These are phyloP conservation scores for Saxophila tyrrhenica DNA, from an alignment of 495 filamentous ascomycete genomes.

Conservation along the genomic window DNA sequence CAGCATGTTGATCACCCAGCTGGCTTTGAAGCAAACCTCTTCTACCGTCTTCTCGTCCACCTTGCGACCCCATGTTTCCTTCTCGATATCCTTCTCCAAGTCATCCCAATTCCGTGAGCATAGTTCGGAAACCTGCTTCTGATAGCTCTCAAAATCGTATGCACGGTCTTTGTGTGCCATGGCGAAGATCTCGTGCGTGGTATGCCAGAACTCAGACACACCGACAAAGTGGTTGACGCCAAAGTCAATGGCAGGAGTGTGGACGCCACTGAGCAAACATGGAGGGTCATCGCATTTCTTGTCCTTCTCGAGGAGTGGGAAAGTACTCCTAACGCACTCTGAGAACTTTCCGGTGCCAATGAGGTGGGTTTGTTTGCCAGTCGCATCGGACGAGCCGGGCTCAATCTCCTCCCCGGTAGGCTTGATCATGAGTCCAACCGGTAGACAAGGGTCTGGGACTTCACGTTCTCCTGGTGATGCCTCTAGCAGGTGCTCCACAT, in stretches of 20 bases:
- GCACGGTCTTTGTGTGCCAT: slow-evolving; percentile 66
- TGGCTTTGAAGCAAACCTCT: slow-evolving; percentile 94
- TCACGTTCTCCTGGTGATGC: slow-evolving; percentile 47
- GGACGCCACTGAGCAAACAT: slow-evolving; percentile 77
- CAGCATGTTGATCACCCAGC: slow-evolving; percentile 91
- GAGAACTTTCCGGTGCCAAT: slow-evolving; percentile 77
- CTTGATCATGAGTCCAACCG: slow-evolving; percentile 59
- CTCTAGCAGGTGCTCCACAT: slow-evolving; percentile 57
- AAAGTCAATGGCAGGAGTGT: slow-evolving; percentile 94
- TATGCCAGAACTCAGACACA: slow-evolving; percentile 98
- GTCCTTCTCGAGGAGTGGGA: slow-evolving; percentile 83
- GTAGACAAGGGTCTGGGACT: slow-evolving; percentile 85
- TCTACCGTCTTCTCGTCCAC: slow-evolving; percentile 61
- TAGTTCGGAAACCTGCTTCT: slow-evolving; percentile 70
- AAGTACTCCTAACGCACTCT: slow-evolving; percentile 71
- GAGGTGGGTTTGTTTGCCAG: slow-evolving; percentile 38
- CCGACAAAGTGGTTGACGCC: slow-evolving; percentile 96
- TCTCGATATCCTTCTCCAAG: slow-evolving; percentile 53
- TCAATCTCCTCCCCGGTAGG: slow-evolving; percentile 32
- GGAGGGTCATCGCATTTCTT: slow-evolving; percentile 71
- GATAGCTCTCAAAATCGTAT: slow-evolving; percentile 88
- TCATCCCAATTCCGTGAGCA: slow-evolving; percentile 72
- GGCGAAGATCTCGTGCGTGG: slow-evolving; percentile 88
- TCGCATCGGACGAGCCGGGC: slow-evolving; percentile 28
- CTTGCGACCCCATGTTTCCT: slow-evolving; percentile 64